phyloP scores from a whole-genome alignment of 2,329 filamentous ascomycete species.

The Cladosporium phlei region DNA sequence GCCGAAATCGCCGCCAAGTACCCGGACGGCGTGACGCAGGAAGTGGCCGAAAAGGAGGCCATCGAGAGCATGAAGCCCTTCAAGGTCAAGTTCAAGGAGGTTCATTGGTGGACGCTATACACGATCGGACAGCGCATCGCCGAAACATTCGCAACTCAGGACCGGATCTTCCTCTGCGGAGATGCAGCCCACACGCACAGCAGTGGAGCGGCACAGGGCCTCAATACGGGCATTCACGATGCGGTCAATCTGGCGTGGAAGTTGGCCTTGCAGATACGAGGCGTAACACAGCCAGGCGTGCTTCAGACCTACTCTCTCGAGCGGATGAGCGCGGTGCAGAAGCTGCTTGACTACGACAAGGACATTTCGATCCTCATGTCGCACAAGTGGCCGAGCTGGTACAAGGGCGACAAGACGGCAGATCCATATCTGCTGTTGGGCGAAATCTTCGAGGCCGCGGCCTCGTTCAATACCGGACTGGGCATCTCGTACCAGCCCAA shows the following conservation, averaged over 20 bases:
- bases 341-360: conserved; percentile 37
- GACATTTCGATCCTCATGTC: conserved; percentile 33
- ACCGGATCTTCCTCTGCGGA: not conserved
- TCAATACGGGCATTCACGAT: conserved; percentile 30
- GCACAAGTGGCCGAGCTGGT: conserved; percentile 29
- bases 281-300: not conserved
- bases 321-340: conserved; percentile 18
- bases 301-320: conserved; percentile 16
- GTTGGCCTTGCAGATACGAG: conserved; percentile 14
- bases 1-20: conserved; percentile 37
- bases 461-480: conserved; percentile 30
- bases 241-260: conserved; percentile 18
- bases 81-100: conserved; percentile 34
- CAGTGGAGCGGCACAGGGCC: conserved; percentile 44
- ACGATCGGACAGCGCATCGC: conserved; percentile 40
- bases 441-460: conserved; percentile 26
- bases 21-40: conserved; percentile 30
- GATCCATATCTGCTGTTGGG: conserved; percentile 19
- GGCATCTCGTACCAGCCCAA: conserved; percentile 18
- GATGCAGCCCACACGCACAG: conserved; percentile 56
- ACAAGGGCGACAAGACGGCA: not conserved
- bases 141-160: conserved; percentile 14
- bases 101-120: conserved; percentile 45
- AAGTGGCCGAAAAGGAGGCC: conserved; percentile 37
- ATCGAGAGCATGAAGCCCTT: conserved; percentile 39